Evolutionary conservation across 306 rosid genomes (phyloP), one percentile per base, ranked within the genome.

Genomic region (Castanospermum australe): DNA sequence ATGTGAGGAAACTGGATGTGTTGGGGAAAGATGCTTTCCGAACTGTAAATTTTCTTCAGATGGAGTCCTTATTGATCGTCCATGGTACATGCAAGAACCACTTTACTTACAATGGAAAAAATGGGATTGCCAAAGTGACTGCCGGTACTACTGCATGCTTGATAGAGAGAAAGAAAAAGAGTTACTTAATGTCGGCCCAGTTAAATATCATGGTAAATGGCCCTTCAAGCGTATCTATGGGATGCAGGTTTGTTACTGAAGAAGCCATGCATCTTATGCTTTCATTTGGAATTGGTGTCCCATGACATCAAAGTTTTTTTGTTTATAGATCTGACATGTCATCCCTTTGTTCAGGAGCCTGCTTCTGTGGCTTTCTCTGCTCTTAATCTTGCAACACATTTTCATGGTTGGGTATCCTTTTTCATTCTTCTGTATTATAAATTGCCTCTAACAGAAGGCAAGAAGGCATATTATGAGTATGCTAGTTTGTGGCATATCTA

Each of bases 121-220:
- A 67, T 86, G 88, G 97, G 94, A 86, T 75, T 93, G 98, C 84
- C 92, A 79, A 76, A 60, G 88, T 69, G 91, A 93, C 80, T 91
- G 98, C 25, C 90, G 93, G 25, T 87, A 88, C 85, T 22, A 91
- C 83, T 93, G 97, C 80, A 93, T 93, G 96, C 65, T 89, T 54
- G 90, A 89, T 59, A 88, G 89, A 74, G 96, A 93, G 87, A 82
- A 84, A 64, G 93, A 88, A 79, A 87, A 87, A 71, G 85, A 84
- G 67, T 79, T 74, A 75, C 85, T 69, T 65, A 85, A 87, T 42
- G 24, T 71, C 52, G 83, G 33, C 50, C 90, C 97, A 1, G 93
- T 90, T 68, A 93, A 90, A 82, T 91, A 91, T 80, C 92, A 88
- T 86, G 97, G 98, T 36, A 93, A 93, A 88, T 91, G 98, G 97